Evolutionary conservation across 2,329 filamentous ascomycete species (phyloP), one percentile per base, ranked within the genome.

Genomic region (Fusarium sp.): DNA sequence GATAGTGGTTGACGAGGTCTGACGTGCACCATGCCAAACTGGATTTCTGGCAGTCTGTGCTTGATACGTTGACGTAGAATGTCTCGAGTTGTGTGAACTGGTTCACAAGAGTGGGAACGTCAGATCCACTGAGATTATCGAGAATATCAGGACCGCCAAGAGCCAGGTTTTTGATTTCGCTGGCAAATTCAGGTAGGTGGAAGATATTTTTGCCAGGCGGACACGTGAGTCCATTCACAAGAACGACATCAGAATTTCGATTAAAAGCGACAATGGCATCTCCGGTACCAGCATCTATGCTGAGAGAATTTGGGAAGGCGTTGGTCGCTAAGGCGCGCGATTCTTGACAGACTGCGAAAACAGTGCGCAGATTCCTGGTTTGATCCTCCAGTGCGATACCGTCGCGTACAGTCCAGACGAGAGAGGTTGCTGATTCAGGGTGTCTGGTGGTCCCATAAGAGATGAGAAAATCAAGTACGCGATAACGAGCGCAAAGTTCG

Each of bases 301-400:
- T 48, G 22, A 81, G 62, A 14, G 73, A 62, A 23, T 82, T 67
- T 0, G 80, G 80, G 11, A 76, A 77, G 4, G 57, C 65, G 9
- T 67, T 71, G 39, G 74, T 59, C 6, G 73, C 79, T 5, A 80
- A 55, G 15, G 57, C 66, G 25, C 80, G 79, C n/a, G 78, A 78
- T 62, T 81, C 79, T 9, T 72, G 67, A 37, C 79, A 73, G 10
- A 78, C 72, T 3, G 78, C 75, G 32, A 80, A 65, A 15, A 82
- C 62, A 6, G 65, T 57, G 9, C 78, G 75, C 2, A 76, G 52
- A 3, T 66, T 48, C 20, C 56, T 59, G 1, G 78, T 81, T n/a
- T 75, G 74, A 6, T 74, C 65, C 1, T 65, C 58, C 0, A 80
- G 71, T 5, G 53, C 65, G 1, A 64, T 17, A 7, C 72, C 70